These are phyloP conservation scores for Oehlia diaphana DNA, from an alignment of 192 early-diverging fungal species.

Conservation along the genomic window DNA sequence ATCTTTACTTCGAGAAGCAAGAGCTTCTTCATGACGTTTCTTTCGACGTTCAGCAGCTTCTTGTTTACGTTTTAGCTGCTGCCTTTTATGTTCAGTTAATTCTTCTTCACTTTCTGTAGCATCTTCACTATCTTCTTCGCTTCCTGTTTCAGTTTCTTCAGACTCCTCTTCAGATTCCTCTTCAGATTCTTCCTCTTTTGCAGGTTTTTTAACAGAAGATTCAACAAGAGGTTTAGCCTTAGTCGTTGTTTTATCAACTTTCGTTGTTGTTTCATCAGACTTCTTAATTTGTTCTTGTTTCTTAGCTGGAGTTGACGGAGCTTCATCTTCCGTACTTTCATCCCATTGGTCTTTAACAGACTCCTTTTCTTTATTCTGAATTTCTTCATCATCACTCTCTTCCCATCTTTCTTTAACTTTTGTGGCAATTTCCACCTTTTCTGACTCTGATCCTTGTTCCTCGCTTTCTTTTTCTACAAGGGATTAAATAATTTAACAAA, in stretches of 20 bases:
- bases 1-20: conserved; percentile 83
- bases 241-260: conserved; percentile 33
- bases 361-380: conserved; percentile 47
- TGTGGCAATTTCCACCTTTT: conserved; percentile 33
- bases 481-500: not conserved
- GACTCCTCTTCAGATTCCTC: conserved; percentile 32
- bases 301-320: not conserved
- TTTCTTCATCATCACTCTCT: conserved; percentile 42
- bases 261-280: conserved; percentile 32
- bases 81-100: conserved; percentile 16
- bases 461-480: not conserved
- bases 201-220: not conserved
- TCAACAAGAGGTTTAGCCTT: too few species aligned
- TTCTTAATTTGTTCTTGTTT: too few species aligned
- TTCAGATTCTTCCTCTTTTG: conserved; percentile 10
- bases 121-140: conserved; percentile 19
- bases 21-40: conserved; percentile 65
- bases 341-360: conserved; percentile 65
- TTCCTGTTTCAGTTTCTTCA: conserved; percentile 30
- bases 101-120: conserved; percentile 15
- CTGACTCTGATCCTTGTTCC: conserved; percentile 25
- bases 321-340: conserved; percentile 39
- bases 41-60: conserved; percentile 76
- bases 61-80: conserved; percentile 57
- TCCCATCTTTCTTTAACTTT: conserved; percentile 19